Percentiles rank a stretch among this genome's conserved stretches.
Evolutionary conservation across 768 basidiomycete genomes (phyloP).

Genomic region (Suillus subluteus): DNA sequence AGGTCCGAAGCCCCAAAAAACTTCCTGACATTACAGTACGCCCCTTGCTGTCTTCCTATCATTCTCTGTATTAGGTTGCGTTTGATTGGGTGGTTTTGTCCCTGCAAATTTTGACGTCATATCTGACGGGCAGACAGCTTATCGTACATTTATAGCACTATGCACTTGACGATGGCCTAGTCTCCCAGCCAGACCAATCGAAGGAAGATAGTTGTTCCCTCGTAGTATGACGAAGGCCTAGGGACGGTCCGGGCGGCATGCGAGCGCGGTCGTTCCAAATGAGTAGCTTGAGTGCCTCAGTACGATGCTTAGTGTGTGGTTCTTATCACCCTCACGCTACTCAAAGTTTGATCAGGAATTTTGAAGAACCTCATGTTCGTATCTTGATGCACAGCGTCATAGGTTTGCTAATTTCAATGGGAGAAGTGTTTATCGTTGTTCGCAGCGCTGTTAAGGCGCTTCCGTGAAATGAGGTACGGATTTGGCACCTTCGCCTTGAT

Average conservation of each 20-base stretch:
- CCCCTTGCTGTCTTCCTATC: no score
- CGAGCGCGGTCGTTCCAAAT: not conserved
- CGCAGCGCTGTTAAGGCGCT: slow-evolving; percentile 3
- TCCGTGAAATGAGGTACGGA: slow-evolving; percentile 1
- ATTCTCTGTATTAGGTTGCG: not conserved
- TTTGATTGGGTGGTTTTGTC: not conserved
- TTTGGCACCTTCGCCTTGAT: not conserved
- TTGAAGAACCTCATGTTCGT: slow-evolving; percentile 3
- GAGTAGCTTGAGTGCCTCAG: slow-evolving; percentile 4
- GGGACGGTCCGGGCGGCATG: slow-evolving; percentile 4
- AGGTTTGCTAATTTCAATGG: not conserved
- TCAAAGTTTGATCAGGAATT: slow-evolving; percentile 4
- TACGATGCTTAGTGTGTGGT: slow-evolving; percentile 3
- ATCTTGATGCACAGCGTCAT: not conserved
- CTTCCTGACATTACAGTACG: slow-evolving; percentile 3
- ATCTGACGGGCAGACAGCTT: not conserved
- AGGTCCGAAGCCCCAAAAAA: slow-evolving; percentile 18
- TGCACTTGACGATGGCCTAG: not conserved
- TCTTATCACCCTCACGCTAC: slow-evolving; percentile 5
- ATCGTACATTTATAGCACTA: slow-evolving; percentile 1
- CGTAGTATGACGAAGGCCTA: not conserved
- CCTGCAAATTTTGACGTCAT: slow-evolving; percentile 1
- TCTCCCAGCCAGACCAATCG: not conserved
- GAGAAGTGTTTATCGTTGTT: slow-evolving; percentile 3
- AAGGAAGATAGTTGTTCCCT: not conserved